Evolutionary conservation across 257 asterid genomes (phyloP), one percentile per base, ranked within the genome.

Genomic region (Coffea eugenioides): DNA sequence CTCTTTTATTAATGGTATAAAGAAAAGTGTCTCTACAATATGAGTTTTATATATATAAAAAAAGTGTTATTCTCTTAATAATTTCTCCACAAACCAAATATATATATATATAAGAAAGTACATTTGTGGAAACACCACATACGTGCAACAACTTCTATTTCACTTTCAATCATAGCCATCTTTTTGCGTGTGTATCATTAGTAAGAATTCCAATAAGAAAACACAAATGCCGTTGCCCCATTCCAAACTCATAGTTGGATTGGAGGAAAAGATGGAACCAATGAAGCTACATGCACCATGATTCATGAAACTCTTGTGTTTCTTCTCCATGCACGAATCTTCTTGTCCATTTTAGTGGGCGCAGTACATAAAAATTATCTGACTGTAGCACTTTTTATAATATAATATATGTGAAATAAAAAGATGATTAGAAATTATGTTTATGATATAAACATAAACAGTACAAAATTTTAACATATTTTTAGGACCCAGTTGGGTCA

Each of bases 251-350:
- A n/a, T 64, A 64, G 15, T 8, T 25, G 16, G 69, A 64, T 8
- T 25, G 16, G 69, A 64, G 67, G n/a, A 15, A 61, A 6, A 25
- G 10, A 57, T 18, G 11, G 41, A 25, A 7, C 8, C 12, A 61
- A 8, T 61, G 31, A 61, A 61, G 34, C 27, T 8, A 34, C 71
- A 31, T 13, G 46, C 71, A 68, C 36, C 12, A 68, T 68, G 4
- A 16, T 7, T 68, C 12, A 68, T 68, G 4, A 16, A 18, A 39
- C 39, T 68, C 21, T 36, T 18, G 48, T 15, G 73, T 71, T 45
- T 51, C 41, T 45, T 18, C n/a, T 71, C 76, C 76, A 71, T 71
- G 61, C 62, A 71, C 23, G 74, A 14, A 39, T 6, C 49, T 52
- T 18, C 52, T 69, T 41, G 25, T 69, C 12, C 52, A 23, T 45